Percentiles rank a stretch among this genome's conserved stretches.
phyloP scores from a whole-genome alignment of 768 basidiomycete genomes.

The Leccinum barrowsii region DNA sequence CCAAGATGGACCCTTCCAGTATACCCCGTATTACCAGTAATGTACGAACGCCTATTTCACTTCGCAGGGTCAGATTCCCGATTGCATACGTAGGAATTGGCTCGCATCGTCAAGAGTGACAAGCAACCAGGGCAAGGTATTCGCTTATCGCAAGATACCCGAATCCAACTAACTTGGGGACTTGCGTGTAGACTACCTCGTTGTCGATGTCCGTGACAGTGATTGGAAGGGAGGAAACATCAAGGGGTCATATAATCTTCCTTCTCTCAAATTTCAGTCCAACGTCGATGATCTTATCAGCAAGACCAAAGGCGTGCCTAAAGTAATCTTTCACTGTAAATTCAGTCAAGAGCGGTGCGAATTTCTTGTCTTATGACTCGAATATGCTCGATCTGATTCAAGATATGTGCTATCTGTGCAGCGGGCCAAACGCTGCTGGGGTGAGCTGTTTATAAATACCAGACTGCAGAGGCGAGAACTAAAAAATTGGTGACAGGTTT shows the following conservation, averaged over 20 bases:
- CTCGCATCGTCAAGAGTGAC: slow-evolving; percentile 61
- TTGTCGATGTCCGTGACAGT: slow-evolving; percentile 84
- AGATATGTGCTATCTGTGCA: slow-evolving; percentile 22
- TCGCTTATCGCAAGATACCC: not conserved
- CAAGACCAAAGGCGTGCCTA: slow-evolving; percentile 56
- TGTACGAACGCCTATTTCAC: slow-evolving; percentile 14
- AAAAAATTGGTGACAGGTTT: slow-evolving; percentile 44
- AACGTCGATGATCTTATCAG: slow-evolving; percentile 57
- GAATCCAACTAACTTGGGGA: not conserved
- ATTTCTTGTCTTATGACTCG: not conserved
- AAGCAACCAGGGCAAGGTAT: slow-evolving; percentile 47
- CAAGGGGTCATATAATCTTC: slow-evolving; percentile 56
- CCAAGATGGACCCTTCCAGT: slow-evolving; percentile 16
- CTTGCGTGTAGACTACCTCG: slow-evolving; percentile 50
- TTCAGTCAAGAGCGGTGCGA: slow-evolving; percentile 73
- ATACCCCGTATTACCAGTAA: slow-evolving; percentile 19
- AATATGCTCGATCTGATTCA: not conserved
- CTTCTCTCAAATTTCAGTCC: slow-evolving; percentile 56
- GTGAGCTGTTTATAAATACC: slow-evolving; percentile 37
- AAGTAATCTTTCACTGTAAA: slow-evolving; percentile 75
- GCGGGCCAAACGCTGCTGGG: slow-evolving; percentile 75
- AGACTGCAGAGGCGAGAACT: not conserved
- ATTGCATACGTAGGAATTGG: slow-evolving; percentile 55
- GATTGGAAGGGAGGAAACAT: slow-evolving; percentile 82
- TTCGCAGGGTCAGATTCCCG: slow-evolving; percentile 6